These are phyloP conservation scores for Diplodia seriata DNA, from an alignment of 2,329 filamentous ascomycete genomes.

Conservation along the genomic window DNA sequence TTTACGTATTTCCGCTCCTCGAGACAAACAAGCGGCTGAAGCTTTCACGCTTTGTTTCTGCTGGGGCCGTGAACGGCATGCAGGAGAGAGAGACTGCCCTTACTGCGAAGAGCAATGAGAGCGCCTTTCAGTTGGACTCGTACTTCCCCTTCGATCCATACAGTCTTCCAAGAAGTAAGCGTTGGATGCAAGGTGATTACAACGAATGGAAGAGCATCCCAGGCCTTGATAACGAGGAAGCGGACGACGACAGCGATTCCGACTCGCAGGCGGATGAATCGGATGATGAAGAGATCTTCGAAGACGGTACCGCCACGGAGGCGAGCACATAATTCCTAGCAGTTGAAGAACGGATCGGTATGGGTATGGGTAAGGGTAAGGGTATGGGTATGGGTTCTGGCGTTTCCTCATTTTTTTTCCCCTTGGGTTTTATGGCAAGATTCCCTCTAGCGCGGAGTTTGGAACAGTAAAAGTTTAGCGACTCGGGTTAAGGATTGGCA, in stretches of 20 bases:
- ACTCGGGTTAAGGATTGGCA: background rate
- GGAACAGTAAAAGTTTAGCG: slow-evolving; percentile 14
- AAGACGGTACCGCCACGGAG: slow-evolving; percentile 36
- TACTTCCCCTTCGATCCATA: slow-evolving; percentile 99
- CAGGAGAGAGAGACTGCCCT: slow-evolving; percentile 63
- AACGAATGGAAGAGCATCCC: slow-evolving; percentile 48
- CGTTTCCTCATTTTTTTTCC: background rate
- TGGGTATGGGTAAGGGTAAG: background rate
- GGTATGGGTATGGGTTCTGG: background rate
- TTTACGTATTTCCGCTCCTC: slow-evolving; percentile 87
- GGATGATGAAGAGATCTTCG: slow-evolving; percentile 41
- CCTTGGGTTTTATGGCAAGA: slow-evolving; percentile 9
- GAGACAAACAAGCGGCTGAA: slow-evolving; percentile 92
- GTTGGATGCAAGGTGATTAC: slow-evolving; percentile 75
- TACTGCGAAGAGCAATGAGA: slow-evolving; percentile 69
- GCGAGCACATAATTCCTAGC: slow-evolving; percentile 25
- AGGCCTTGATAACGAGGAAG: slow-evolving; percentile 48
- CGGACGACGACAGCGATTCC: slow-evolving; percentile 46
- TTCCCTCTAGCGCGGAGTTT: slow-evolving; percentile 32
- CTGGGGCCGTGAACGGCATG: slow-evolving; percentile 50
- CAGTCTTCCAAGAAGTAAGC: slow-evolving; percentile 82
- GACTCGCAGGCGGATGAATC: slow-evolving; percentile 39
- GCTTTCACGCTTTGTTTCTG: slow-evolving; percentile 72
- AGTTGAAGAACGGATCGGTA: background rate
- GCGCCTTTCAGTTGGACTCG: slow-evolving; percentile 83